A percentile compares a stretch with the other conserved stretches of the same genome.
Evolutionary conservation across 306 rosid species (phyloP).

Genomic region (Chamaecrista fasciculata): DNA sequence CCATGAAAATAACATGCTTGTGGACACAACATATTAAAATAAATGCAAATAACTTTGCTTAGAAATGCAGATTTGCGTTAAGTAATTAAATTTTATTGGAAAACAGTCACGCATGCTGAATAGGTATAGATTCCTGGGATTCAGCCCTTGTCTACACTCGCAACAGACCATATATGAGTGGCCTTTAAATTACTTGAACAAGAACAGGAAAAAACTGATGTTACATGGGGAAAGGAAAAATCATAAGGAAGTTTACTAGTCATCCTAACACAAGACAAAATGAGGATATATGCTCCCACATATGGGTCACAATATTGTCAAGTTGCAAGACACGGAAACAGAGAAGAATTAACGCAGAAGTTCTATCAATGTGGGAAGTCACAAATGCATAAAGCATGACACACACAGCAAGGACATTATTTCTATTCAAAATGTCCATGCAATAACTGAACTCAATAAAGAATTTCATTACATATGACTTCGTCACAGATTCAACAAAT

Average conservation of each 20-base stretch:
- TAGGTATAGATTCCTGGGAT: not conserved
- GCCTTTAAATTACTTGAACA: not conserved
- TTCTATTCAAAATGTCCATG: slow-evolving; percentile 4
- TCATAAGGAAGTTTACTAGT: not conserved
- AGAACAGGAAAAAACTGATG: not conserved
- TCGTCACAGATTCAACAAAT: not conserved
- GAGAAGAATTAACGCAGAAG: not conserved
- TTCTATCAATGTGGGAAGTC: not conserved
- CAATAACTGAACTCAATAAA: not conserved
- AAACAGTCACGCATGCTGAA: not conserved
- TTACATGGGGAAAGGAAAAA: not conserved
- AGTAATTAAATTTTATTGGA: not conserved
- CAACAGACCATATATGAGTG: not conserved
- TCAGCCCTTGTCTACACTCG: not conserved
- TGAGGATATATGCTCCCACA: not conserved
- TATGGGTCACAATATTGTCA: not conserved
- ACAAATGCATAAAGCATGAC: not conserved
- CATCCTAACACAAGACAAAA: not conserved
- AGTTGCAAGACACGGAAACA: not conserved
- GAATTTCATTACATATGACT: not conserved
- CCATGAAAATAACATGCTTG: not conserved
- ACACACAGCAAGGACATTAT: not conserved
- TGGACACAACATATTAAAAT: not conserved
- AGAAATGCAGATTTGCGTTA: not conserved
- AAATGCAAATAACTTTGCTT: not conserved